These are phyloP conservation scores for Dryas integrifolia DNA, from an alignment of 331 rosid species.

Conservation along the genomic window DNA sequence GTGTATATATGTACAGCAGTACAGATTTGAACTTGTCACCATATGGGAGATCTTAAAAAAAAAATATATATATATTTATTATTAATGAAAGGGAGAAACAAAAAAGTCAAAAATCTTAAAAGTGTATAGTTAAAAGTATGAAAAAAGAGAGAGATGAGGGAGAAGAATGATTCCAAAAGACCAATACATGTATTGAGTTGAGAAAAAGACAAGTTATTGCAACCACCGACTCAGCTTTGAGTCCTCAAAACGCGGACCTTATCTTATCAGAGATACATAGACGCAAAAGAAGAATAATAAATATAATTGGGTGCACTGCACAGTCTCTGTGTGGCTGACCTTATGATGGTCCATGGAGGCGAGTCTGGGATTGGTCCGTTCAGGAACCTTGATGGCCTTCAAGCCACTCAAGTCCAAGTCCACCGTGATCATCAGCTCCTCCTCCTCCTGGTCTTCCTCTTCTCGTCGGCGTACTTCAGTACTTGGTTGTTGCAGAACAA, in stretches of 20 bases:
- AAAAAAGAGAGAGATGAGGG: not conserved
- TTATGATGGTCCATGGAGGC: slow-evolving; percentile 32
- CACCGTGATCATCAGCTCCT: slow-evolving; percentile 18
- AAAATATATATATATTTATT: not conserved
- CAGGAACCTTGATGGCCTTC: slow-evolving; percentile 34
- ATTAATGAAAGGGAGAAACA: not conserved
- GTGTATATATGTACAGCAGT: not conserved
- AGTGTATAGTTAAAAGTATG: not conserved
- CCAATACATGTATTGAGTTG: not conserved
- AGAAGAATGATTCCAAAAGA: not conserved
- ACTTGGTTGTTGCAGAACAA: not conserved
- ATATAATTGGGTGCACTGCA: not conserved
- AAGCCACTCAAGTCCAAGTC: slow-evolving; percentile 21
- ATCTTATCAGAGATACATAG: slow-evolving; percentile 19
- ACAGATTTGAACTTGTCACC: slow-evolving; percentile 22
- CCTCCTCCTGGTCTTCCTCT: not conserved
- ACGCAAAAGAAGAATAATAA: not conserved
- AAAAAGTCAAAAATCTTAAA: slow-evolving; percentile 3
- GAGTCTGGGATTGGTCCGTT: slow-evolving; percentile 22
- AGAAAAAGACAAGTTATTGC: slow-evolving; percentile 18
- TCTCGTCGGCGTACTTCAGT: not conserved
- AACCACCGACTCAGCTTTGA: slow-evolving; percentile 5
- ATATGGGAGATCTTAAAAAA: not conserved
- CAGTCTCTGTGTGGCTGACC: slow-evolving; percentile 30
- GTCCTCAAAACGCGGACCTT: slow-evolving; percentile 33